These are phyloP conservation scores for Penicillium samsonianum DNA, from an alignment of 495 filamentous ascomycete species.

Conservation along the genomic window DNA sequence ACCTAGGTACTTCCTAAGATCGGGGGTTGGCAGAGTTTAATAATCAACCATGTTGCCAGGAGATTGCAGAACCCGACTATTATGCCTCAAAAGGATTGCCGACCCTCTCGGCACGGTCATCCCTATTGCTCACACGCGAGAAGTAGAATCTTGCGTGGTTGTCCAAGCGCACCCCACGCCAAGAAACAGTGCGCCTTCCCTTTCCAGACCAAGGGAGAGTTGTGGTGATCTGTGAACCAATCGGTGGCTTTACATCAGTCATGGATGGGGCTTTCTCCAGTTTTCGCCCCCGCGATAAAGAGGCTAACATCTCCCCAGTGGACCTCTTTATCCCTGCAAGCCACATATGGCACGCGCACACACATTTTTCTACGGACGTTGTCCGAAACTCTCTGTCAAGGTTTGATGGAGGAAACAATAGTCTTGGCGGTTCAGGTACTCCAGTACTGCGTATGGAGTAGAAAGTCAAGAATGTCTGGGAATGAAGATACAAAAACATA, in stretches of 20 bases:
- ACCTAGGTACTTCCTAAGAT: constrained; percentile 8
- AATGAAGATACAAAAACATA: background rate
- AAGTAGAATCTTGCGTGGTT: background rate
- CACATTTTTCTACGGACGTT: background rate
- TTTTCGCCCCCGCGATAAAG: constrained; percentile 6
- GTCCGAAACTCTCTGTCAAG: constrained; percentile 5
- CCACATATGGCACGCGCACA: background rate
- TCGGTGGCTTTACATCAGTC: background rate
- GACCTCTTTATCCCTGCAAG: background rate
- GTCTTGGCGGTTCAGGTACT: background rate
- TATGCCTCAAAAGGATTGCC: background rate
- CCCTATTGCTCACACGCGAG: background rate
- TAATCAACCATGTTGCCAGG: background rate
- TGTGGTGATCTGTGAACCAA: constrained; percentile 8
- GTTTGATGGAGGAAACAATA: background rate
- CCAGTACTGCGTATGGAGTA: background rate
- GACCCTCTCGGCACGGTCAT: background rate
- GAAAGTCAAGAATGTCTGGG: background rate
- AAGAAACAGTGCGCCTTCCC: constrained; percentile 6
- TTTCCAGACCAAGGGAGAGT: background rate
- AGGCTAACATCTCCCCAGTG: background rate
- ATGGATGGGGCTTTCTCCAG: background rate
- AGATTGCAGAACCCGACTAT: background rate
- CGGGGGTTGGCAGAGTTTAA: constrained; percentile 7
- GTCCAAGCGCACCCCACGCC: constrained; percentile 16